A percentile compares a stretch with the other conserved stretches of the same genome.
Evolutionary conservation across 805 yeast species (phyloP).

Genomic region (Ogataea angusta): DNA sequence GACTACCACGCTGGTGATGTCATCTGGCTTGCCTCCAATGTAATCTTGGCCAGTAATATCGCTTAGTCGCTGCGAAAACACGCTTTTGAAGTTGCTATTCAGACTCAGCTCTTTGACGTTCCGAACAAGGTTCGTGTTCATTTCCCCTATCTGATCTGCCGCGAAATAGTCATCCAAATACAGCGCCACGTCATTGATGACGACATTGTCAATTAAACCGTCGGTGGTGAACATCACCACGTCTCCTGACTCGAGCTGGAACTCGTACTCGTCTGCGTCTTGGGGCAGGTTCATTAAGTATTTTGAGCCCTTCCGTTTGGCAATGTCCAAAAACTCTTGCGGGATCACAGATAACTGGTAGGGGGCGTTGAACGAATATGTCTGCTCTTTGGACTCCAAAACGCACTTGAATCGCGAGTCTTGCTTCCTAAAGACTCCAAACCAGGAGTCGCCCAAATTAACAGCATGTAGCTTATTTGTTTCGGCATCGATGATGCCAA

Average conservation of each 20-base stretch:
- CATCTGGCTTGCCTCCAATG: slow-evolving; percentile 94
- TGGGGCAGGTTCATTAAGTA: slow-evolving; percentile 71
- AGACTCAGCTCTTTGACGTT: slow-evolving; percentile 67
- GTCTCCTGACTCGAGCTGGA: slow-evolving; percentile 68
- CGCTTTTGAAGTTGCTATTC: slow-evolving; percentile 74
- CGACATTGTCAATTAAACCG: slow-evolving; percentile 87
- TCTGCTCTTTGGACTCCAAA: slow-evolving; percentile 69
- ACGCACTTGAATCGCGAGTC: slow-evolving; percentile 42
- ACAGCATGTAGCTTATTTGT: slow-evolving; percentile 58
- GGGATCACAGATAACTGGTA: slow-evolving; percentile 88
- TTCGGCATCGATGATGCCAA: slow-evolving; percentile 62
- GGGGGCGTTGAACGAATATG: slow-evolving; percentile 89
- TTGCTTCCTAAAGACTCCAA: slow-evolving; percentile 66
- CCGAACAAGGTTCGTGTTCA: slow-evolving; percentile 56
- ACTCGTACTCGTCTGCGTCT: slow-evolving; percentile 62
- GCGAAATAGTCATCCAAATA: slow-evolving; percentile 57
- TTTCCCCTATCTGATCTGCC: slow-evolving; percentile 37
- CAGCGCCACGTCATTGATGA: slow-evolving; percentile 65
- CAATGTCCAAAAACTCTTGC: slow-evolving; percentile 48
- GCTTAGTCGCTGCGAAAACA: slow-evolving; percentile 77
- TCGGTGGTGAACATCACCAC: slow-evolving; percentile 86
- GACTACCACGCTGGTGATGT: slow-evolving; percentile 78
- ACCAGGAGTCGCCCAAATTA: slow-evolving; percentile 94
- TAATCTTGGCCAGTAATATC: slow-evolving; percentile 64
- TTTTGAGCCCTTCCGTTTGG: slow-evolving; percentile 51